Evolutionary conservation across 2,329 filamentous ascomycete species (phyloP).

Genomic region (Trichoderma atrobrunneum): DNA sequence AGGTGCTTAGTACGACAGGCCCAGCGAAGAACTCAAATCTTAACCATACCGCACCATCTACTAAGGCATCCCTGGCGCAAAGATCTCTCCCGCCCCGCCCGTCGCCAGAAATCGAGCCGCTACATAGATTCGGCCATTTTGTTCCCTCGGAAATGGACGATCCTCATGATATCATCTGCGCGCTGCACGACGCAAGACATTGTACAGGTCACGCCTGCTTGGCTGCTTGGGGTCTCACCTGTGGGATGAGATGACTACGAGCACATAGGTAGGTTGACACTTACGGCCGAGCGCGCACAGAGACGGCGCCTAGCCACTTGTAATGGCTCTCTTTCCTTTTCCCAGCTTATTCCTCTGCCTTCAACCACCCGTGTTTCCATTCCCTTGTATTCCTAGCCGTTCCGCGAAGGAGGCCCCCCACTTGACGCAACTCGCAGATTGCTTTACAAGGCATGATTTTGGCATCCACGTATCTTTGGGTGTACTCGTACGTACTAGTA

Average conservation of each 20-base stretch:
- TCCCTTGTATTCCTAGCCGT: neutral
- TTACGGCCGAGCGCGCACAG: neutral
- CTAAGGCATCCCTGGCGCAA: neutral
- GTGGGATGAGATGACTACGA: neutral
- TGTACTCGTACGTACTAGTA: neutral
- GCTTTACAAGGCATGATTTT: neutral
- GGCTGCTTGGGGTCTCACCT: neutral
- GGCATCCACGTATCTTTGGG: conserved; percentile 11
- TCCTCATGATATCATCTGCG: neutral
- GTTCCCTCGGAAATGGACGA: neutral
- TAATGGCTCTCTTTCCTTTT: neutral
- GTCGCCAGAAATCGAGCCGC: neutral
- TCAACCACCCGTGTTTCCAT: neutral
- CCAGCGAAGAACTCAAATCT: neutral
- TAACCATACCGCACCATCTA: neutral
- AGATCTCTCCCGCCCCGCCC: neutral
- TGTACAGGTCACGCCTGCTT: neutral
- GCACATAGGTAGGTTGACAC: neutral
- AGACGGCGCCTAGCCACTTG: neutral
- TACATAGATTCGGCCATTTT: neutral
- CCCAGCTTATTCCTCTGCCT: neutral
- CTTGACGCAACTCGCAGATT: neutral
- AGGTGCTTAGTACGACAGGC: neutral
- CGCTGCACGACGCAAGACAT: neutral
- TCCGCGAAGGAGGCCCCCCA: neutral